phyloP scores from a whole-genome alignment of 2,329 filamentous ascomycete species.

The Orbilia oligospora region DNA sequence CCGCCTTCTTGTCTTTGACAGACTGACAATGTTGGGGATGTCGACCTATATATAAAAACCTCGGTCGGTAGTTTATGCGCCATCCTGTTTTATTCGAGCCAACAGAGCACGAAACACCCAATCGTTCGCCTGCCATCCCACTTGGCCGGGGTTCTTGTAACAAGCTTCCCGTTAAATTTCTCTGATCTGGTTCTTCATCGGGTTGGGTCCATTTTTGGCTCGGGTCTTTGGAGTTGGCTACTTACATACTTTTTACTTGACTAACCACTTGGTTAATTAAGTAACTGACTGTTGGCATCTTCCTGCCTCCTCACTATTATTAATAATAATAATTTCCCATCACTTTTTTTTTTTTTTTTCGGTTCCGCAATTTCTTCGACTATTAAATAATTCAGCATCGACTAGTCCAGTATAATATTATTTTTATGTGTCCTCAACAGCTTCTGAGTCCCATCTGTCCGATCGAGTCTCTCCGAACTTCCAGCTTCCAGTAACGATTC shows the following conservation, averaged over 20 bases:
- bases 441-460: conserved; percentile 10
- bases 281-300: conserved; percentile 21
- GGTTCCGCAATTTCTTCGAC: neutral
- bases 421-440: conserved; percentile 13
- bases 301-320: conserved; percentile 29
- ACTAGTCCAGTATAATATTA: conserved; percentile 4
- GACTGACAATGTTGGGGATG: conserved; percentile 19
- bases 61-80: conserved; percentile 31
- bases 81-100: conserved; percentile 53
- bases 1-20: conserved; percentile 14
- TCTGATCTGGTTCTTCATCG: conserved; percentile 13
- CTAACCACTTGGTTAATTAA: too few species aligned
- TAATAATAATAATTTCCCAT: conserved; percentile 30
- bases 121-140: conserved; percentile 23
- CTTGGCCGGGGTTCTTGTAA: conserved; percentile 21
- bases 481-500: neutral
- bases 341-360: conserved; percentile 13
- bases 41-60: conserved; percentile 7
- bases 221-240: neutral
- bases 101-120: conserved; percentile 31
- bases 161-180: conserved; percentile 24
- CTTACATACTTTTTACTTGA: too few species aligned
- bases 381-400: neutral
- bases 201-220: conserved; percentile 40
- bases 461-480: conserved; percentile 9